phyloP scores from a whole-genome alignment of 176 grass and related monocot genomes.

The Triticum turgidum region DNA sequence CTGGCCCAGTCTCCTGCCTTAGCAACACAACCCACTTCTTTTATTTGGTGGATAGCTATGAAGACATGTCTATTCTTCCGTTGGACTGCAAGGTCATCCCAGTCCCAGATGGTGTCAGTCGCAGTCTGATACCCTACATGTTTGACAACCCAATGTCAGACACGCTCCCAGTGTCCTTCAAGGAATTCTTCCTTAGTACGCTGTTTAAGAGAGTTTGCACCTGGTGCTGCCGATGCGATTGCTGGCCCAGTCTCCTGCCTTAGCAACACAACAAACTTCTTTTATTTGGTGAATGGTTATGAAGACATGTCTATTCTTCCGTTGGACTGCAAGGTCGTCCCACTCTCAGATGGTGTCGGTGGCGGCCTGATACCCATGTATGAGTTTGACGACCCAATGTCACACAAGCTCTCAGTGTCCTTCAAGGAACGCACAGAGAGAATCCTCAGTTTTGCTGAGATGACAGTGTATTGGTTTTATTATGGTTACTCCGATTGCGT shows the following conservation, averaged over 20 bases:
- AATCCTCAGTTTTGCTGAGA: too few species aligned
- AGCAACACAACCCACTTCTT: neutral
- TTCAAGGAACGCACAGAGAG: neutral
- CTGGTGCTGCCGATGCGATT: neutral
- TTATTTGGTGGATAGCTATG: neutral
- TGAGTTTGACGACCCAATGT: too few species aligned
- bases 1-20: neutral
- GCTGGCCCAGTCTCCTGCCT: neutral
- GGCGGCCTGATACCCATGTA: neutral
- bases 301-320: neutral
- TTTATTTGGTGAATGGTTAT: neutral
- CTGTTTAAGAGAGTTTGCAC: neutral
- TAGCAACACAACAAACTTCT: neutral
- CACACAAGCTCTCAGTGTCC: too few species aligned
- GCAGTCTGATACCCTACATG: fast-evolving
- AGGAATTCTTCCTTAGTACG: neutral
- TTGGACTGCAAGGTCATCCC: neutral
- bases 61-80: neutral
- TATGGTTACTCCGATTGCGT: too few species aligned
- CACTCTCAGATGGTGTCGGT: neutral
- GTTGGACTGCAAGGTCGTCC: neutral
- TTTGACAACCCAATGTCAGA: too few species aligned
- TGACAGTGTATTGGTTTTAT: too few species aligned
- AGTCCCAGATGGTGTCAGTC: neutral
- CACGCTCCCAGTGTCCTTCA: neutral